A percentile compares a stretch with the other conserved stretches of the same genome.
phyloP scores from a whole-genome alignment of 352 stramenopile species.

The Blastocystis sp. region DNA sequence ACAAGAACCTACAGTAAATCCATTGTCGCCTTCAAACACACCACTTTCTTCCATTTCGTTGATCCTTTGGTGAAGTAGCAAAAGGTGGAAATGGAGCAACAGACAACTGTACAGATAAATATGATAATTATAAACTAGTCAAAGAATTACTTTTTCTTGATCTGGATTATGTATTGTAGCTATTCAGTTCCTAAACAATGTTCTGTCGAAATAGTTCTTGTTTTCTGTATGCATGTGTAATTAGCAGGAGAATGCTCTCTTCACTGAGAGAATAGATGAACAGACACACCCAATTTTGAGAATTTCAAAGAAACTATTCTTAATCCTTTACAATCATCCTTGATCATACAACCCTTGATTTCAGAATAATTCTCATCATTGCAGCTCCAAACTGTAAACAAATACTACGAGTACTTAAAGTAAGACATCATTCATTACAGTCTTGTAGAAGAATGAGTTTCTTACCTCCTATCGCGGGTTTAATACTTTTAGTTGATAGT shows the following conservation, averaged over 20 bases:
- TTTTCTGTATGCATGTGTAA: no score
- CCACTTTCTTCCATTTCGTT: not conserved
- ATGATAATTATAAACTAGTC: no score
- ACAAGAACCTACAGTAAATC: not conserved
- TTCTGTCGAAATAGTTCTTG: no score
- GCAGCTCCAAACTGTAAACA: not conserved
- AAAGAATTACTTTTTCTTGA: no score
- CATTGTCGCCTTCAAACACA: not conserved
- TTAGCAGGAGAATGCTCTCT: no score
- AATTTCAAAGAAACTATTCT: not conserved
- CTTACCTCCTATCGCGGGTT: not conserved
- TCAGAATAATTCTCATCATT: no score
- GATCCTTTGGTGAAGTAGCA: not conserved
- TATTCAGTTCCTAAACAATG: no score
- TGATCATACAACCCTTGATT: no score
- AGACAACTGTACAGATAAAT: not conserved
- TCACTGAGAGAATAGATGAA: not conserved
- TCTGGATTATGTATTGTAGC: no score
- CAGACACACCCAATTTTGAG: not conserved
- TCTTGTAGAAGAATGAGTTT: not conserved
- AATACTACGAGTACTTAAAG: not conserved
- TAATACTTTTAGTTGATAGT: conserved; percentile 27
- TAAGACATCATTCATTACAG: not conserved
- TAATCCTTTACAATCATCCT: no score
- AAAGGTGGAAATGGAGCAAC: not conserved